Percentiles rank a stretch among this genome's conserved stretches.
Conservation (phyloP, 805 yeast genomes). For the Myxozyma udenii region DNA sequence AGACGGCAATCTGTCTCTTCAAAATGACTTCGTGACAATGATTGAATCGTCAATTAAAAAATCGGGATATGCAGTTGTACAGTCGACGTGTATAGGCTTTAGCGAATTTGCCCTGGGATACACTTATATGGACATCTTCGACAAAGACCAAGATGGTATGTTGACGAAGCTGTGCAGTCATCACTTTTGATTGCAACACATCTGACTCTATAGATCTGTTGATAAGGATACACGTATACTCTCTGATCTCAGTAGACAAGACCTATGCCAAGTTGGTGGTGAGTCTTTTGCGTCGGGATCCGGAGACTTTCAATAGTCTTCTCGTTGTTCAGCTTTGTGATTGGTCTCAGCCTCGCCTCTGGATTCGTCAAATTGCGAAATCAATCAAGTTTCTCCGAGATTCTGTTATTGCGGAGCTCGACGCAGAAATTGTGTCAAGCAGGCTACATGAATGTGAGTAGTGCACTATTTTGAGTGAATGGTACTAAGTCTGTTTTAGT, state of each 20-base stretch:
- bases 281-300: conserved; percentile 7
- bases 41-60: too few species aligned
- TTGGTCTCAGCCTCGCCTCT: conserved; percentile 26
- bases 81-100: too few species aligned
- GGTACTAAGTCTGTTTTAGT: conserved; percentile 1
- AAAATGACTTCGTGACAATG: too few species aligned
- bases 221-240: conserved; percentile 19
- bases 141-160: conserved; percentile 31
- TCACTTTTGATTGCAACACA: too few species aligned
- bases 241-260: conserved; percentile 6
- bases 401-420: conserved; percentile 7
- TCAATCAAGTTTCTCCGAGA: conserved; percentile 14
- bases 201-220: conserved; percentile 17
- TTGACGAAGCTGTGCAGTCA: too few species aligned
- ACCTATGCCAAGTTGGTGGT: conserved; percentile 13
- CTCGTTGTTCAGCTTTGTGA: conserved; percentile 19
- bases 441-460: conserved; percentile 21
- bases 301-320: conserved; percentile 5
- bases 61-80: too few species aligned
- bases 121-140: conserved; percentile 32
- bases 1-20: too few species aligned
- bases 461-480: not conserved
- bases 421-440: conserved; percentile 19
- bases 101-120: conserved; percentile 34
- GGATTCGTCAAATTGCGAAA: conserved; percentile 21